Percentiles rank a stretch among this genome's conserved stretches.
These are phyloP conservation scores for Mucor mucedo DNA, from an alignment of 371 early-diverging fungal genomes.

Conservation along the genomic window DNA sequence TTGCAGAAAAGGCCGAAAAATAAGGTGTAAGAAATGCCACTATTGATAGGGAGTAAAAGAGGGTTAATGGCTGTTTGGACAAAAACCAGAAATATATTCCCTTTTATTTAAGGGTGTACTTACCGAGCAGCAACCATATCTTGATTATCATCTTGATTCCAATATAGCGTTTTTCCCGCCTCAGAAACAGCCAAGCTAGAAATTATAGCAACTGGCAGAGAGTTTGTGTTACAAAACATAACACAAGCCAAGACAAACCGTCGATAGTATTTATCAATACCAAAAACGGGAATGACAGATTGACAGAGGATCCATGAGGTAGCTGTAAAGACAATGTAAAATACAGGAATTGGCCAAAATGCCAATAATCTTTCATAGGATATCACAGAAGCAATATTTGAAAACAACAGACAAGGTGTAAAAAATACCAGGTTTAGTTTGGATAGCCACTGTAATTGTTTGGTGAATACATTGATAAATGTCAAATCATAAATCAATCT, in stretches of 20 bases:
- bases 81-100: neutral
- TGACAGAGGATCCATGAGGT: conserved; percentile 31
- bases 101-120: neutral
- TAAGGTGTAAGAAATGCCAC: conserved; percentile 78
- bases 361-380: conserved; percentile 62
- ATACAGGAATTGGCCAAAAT: conserved; percentile 76
- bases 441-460: conserved; percentile 63
- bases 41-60: conserved; percentile 28
- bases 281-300: conserved; percentile 48
- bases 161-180: conserved; percentile 61
- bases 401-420: conserved; percentile 71
- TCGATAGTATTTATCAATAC: conserved; percentile 48
- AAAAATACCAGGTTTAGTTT: conserved; percentile 67
- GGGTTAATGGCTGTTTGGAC: conserved; percentile 20
- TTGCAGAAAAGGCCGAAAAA: conserved; percentile 79
- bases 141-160: conserved; percentile 65
- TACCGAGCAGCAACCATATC: conserved; percentile 69
- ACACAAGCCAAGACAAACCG: conserved; percentile 70
- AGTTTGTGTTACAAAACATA: conserved; percentile 77
- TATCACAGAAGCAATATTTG: conserved; percentile 68
- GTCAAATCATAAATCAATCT: neutral
- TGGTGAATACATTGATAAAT: neutral
- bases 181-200: conserved; percentile 73
- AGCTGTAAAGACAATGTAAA: conserved; percentile 54
- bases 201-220: conserved; percentile 74